Percentiles rank a stretch among this genome's conserved stretches.
Conservation (phyloP, 192 early-diverging fungal species). For the Backusella circina region DNA sequence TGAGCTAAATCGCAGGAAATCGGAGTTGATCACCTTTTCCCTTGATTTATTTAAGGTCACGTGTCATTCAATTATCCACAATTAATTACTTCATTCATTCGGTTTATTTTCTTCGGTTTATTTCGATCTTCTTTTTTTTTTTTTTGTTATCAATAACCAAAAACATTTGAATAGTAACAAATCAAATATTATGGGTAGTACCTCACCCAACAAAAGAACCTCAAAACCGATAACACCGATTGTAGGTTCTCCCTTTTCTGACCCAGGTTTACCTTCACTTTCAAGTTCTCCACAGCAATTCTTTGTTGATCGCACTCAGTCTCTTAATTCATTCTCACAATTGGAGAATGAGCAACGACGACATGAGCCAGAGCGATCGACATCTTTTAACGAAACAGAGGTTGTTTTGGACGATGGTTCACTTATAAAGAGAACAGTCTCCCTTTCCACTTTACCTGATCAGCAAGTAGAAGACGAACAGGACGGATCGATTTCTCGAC, state of each 20-base stretch:
- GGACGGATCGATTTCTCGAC: neutral
- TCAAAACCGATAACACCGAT: neutral
- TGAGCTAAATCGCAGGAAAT: no score
- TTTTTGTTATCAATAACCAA: neutral
- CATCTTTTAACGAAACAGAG: slow-evolving; percentile 13
- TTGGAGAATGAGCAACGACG: neutral
- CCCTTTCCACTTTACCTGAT: slow-evolving; percentile 33
- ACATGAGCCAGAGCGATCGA: neutral
- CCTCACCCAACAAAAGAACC: neutral
- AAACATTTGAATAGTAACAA: neutral
- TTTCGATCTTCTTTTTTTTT: neutral
- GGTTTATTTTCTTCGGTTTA: no score
- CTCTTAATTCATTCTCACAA: neutral
- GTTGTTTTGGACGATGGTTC: slow-evolving; percentile 38
- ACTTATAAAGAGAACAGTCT: slow-evolving; percentile 25
- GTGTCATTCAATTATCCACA: no score
- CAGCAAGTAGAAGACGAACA: neutral
- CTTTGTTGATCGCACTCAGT: neutral
- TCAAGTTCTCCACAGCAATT: neutral
- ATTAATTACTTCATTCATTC: no score
- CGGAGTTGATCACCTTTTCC: no score
- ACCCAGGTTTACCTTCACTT: neutral
- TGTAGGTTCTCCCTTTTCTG: slow-evolving; percentile 4
- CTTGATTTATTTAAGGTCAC: no score
- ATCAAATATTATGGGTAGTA: neutral